phyloP scores from a whole-genome alignment of 768 basidiomycete species.

The Hemileccinum rubropunctum region DNA sequence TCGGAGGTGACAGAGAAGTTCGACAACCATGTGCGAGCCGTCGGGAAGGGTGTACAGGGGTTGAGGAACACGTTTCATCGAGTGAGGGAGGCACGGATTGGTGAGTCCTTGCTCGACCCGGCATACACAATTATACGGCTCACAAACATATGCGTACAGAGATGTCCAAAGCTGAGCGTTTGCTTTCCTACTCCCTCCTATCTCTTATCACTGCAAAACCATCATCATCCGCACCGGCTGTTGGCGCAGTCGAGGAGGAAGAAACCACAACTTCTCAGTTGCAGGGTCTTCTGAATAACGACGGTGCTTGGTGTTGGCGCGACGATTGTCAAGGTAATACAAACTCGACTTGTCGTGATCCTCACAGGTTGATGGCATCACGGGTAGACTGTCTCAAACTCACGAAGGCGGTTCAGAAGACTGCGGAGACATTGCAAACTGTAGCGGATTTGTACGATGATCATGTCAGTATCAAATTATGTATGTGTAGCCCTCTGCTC shows the following conservation, averaged over 20 bases:
- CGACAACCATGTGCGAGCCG: slow-evolving; percentile 59
- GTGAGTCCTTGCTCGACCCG: slow-evolving; percentile 35
- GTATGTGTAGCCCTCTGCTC: slow-evolving; percentile 1
- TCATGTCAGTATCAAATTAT: slow-evolving; percentile 51
- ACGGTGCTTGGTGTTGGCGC: slow-evolving; percentile 87
- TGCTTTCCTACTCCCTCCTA: slow-evolving; percentile 69
- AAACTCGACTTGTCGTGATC: neutral
- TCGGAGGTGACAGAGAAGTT: slow-evolving; percentile 57
- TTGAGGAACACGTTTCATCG: slow-evolving; percentile 60
- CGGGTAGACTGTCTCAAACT: slow-evolving; percentile 67
- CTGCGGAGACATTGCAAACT: slow-evolving; percentile 67
- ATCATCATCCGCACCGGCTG: slow-evolving; percentile 45
- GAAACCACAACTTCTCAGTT: slow-evolving; percentile 35
- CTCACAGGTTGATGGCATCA: neutral
- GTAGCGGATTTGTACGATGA: slow-evolving; percentile 80
- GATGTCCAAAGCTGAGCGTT: slow-evolving; percentile 73
- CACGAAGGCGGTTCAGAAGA: slow-evolving; percentile 76
- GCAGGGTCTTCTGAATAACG: slow-evolving; percentile 62
- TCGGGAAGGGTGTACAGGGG: slow-evolving; percentile 66
- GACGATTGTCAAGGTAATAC: slow-evolving; percentile 71
- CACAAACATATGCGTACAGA: slow-evolving; percentile 39
- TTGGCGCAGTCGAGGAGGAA: slow-evolving; percentile 51
- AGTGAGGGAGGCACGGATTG: slow-evolving; percentile 64
- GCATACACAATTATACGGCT: neutral
- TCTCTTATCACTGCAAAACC: slow-evolving; percentile 74